Conservation (phyloP, 148 eudicot species). For the Persicaria maculosa region DNA sequence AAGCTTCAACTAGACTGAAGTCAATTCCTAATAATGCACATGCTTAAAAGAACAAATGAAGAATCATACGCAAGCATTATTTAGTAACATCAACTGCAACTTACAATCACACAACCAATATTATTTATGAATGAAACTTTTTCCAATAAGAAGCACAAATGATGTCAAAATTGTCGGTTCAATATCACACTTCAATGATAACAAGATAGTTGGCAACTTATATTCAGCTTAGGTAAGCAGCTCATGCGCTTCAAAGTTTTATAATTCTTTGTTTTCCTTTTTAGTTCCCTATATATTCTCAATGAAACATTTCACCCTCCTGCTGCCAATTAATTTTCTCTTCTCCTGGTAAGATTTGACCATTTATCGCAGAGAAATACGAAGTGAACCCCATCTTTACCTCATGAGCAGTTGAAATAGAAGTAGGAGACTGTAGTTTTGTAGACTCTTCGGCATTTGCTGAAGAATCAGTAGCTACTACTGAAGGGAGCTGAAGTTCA, state of each 20-base stretch:
- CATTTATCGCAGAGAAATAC: neutral
- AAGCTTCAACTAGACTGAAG: no score
- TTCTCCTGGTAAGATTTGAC: neutral
- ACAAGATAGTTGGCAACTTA: neutral
- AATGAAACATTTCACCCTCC: neutral
- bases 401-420: slow-evolving; percentile 46
- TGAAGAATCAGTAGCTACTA: slow-evolving; percentile 27
- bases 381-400: slow-evolving; percentile 26
- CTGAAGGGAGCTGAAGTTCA: slow-evolving; percentile 54
- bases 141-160: neutral
- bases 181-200: neutral
- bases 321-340: neutral
- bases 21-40: neutral
- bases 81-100: no score
- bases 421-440: slow-evolving; percentile 29
- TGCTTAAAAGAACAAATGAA: neutral
- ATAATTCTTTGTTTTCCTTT: neutral
- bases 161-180: neutral
- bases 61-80: neutral
- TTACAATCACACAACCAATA: neutral
- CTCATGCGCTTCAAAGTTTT: neutral
- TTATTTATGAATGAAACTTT: neutral
- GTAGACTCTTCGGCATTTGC: slow-evolving; percentile 31
- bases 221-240: neutral
- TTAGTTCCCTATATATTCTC: neutral